Percentiles rank a stretch among this genome's conserved stretches.
Evolutionary conservation across 139 green algal genomes (phyloP).

Genomic region (Coelastrella sp.): DNA sequence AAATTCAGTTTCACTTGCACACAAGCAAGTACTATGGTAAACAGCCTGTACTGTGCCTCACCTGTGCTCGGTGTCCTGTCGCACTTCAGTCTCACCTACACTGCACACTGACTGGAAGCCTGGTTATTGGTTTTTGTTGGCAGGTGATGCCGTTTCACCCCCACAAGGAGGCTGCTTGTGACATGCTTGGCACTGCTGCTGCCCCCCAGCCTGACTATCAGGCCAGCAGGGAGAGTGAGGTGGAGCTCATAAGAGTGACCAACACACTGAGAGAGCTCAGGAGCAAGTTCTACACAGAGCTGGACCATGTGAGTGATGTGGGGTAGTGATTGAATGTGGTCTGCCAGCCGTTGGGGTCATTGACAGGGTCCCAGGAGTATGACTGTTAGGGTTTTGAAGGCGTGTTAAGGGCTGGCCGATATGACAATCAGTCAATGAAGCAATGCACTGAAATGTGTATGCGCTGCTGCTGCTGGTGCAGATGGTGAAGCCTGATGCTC

Average conservation of each 20-base stretch:
- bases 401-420: too few species aligned
- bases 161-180: constrained; percentile 40
- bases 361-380: background rate
- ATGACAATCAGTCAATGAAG: too few species aligned
- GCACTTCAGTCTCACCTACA: background rate
- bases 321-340: background rate
- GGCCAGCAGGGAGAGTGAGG: constrained; percentile 7
- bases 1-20: too few species aligned
- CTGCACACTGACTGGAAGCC: background rate
- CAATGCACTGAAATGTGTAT: too few species aligned
- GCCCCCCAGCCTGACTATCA: constrained; percentile 8
- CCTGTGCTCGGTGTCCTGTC: background rate
- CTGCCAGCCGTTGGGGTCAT: background rate
- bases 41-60: background rate
- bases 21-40: background rate
- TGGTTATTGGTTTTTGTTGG: background rate
- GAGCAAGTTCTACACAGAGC: constrained; percentile 24
- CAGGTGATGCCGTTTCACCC: constrained; percentile 61
- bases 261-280: constrained; percentile 14
- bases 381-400: background rate
- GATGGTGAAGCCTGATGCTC: constrained; percentile 24
- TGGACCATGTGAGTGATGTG: constrained; percentile 20
- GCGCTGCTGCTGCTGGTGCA: background rate
- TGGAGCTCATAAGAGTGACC: constrained; percentile 1
- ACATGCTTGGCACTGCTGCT: background rate